Conservation (phyloP, 371 early-diverging fungal genomes). For the Actinomortierella wolfii region DNA sequence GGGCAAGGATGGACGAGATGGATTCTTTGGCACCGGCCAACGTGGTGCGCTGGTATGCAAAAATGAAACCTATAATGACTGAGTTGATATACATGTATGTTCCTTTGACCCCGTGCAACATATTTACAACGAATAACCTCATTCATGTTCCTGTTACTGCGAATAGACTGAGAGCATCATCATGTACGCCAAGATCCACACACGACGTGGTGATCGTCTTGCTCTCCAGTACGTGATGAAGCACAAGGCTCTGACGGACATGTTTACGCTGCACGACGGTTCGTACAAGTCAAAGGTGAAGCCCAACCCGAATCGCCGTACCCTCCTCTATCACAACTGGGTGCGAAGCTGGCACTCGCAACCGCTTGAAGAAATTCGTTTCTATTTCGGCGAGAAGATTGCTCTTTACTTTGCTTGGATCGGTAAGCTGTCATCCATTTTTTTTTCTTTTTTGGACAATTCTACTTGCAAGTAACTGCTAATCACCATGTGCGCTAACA, state of each 20-base stretch:
- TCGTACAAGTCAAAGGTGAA: conserved; percentile 45
- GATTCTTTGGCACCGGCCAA: conserved; percentile 34
- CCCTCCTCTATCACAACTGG: conserved; percentile 26
- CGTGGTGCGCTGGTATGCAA: conserved; percentile 37
- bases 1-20: conserved; percentile 40
- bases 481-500: not conserved
- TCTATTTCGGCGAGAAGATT: conserved; percentile 66
- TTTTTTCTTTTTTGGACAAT: not conserved
- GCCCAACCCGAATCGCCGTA: conserved; percentile 35
- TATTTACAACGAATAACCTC: conserved; percentile 1
- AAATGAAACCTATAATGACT: too few relatives aligned
- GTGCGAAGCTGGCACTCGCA: conserved; percentile 32
- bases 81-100: too few relatives aligned
- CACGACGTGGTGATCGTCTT: conserved; percentile 32
- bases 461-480: not conserved
- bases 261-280: conserved; percentile 39
- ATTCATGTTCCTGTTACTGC: not conserved
- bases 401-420: conserved; percentile 69
- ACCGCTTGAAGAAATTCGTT: conserved; percentile 50
- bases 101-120: not conserved
- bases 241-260: conserved; percentile 17
- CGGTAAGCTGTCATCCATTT: conserved; percentile 10
- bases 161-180: conserved; percentile 34
- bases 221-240: conserved; percentile 26
- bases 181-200: conserved; percentile 29